These are phyloP conservation scores for Termitomyces sp. DNA, from an alignment of 768 basidiomycete genomes.

Conservation along the genomic window DNA sequence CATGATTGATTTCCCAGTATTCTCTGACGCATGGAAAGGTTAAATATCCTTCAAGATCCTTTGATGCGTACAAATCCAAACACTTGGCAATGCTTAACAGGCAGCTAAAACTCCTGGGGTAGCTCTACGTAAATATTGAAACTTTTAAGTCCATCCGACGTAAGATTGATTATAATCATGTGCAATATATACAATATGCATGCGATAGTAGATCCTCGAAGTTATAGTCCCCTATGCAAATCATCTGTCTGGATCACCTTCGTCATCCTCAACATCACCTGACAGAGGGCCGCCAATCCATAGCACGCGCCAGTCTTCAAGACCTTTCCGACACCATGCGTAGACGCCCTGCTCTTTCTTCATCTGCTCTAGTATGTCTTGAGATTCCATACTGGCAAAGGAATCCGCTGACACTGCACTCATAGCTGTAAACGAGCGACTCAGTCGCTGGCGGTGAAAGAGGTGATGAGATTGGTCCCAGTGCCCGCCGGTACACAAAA, in stretches of 20 bases:
- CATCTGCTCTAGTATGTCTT: constrained; percentile 41
- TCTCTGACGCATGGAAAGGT: background rate
- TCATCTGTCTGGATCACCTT: background rate
- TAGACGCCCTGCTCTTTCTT: constrained; percentile 64
- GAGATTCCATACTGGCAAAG: constrained; percentile 45
- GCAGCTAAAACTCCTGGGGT: background rate
- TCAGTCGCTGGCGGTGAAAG: constrained; percentile 24
- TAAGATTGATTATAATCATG: background rate
- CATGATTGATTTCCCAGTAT: no score
- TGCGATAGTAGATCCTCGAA: background rate
- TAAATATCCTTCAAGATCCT: background rate
- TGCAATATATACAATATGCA: background rate
- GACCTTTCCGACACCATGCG: constrained; percentile 71
- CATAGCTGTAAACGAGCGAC: constrained; percentile 38
- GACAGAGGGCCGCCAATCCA: constrained; percentile 66
- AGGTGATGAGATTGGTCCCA: constrained; percentile 42
- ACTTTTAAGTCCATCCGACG: no score
- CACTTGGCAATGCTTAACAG: no score
- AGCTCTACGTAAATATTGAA: background rate
- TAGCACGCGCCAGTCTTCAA: constrained; percentile 74
- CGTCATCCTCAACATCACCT: constrained; percentile 20
- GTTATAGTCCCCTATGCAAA: no score
- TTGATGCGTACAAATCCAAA: background rate
- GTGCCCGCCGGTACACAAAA: constrained; percentile 46
- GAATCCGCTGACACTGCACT: constrained; percentile 40